Base-by-base conservation (phyloP, 2,329 filamentous ascomycete species). In the Ceratocystis ficicola region DNA sequence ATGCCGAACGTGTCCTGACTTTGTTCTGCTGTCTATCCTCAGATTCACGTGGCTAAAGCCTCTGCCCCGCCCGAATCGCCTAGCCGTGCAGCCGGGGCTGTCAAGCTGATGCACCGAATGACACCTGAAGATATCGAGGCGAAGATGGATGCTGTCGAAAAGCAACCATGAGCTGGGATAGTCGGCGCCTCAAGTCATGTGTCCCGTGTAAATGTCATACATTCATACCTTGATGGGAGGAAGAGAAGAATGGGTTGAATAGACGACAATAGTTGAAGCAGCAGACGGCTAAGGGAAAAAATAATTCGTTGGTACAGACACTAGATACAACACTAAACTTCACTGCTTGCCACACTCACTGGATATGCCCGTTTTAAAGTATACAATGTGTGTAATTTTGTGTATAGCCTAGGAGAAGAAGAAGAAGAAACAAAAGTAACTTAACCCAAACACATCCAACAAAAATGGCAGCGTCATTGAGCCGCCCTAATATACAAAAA, bases 51-150 rank as follows among this genome's bases (percentile, higher is more conserved):
- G 68, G 85, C 84, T 76, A 86, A 83, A 70, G 76, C 77, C 10
- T 75, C 74, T 6, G 74, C 78, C 1, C 76, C 77, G 10, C 77
- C 80, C 63, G 83, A 83, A 69, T 74, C 80, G 28, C 79, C 83
- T 2, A 76, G 78, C 65, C 81, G 80, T 2, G 82, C 82, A 1
- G 79, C 80, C 5, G 77, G 83, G 68, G 85, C 86, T 1, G 75
- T 82, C 66, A 91, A 90, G 73, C 77, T 92, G 61, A 92, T 92
- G 88, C 89, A 92, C 73, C 81, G 86, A 20, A 89, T 92, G 74
- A 86, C 82, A 0, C 76, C 81, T 30, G 81, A 84, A 3, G 81
- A 91, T 67, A 82, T 93, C 1, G 77, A 83, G 68, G 79, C 78
- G 20, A 82, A 86, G 73, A 90, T 92, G 86, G 83, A 90, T 70